Base-by-base conservation (phyloP, 2,329 filamentous ascomycete species). In the Cryphonectria radicalis region DNA sequence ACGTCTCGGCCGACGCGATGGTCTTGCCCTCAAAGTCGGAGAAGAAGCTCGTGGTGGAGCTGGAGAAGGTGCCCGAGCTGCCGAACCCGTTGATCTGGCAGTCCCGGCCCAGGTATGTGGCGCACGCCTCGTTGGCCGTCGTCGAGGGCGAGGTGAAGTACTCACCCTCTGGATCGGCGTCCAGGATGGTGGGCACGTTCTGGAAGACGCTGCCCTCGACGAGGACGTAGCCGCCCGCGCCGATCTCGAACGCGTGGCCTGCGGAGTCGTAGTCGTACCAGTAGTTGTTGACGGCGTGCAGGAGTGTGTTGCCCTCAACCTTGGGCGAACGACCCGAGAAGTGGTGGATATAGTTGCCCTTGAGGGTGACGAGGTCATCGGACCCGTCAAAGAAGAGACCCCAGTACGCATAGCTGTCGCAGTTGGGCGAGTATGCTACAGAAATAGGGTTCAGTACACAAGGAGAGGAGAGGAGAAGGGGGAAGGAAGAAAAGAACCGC, bases 221-320 rank as follows among this genome's bases (percentile, higher is more conserved):
- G 32, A 90, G 80, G 60, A 88, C 83, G 74, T 80, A 81, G 66
- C 75, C 80, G 59, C 83, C 83, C 7, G 77, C 64, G 67, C 81
- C 82, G 64, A 84, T 79, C 79, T 89, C 88, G 77, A 90, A 89
- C n/a, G 87, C 85, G 79, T 90, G 88, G 65, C 85, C 85, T 28
- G 79, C 77, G 78, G 84, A 86, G 76, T 84, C 81, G 76, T 87
- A 83, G 25, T 50, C 53, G 55, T 70, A 70, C 81, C 83, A 89
- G 84, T 87, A 89, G 83, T 90, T 90, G 85, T 89, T 90, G 77
- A 89, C 86, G 59, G 85, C 86, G 79, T 90, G 88, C 68, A 90
- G 79, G 25, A 83, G 80, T 62, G 89, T 83, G 69, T 88, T 88
- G 77, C 86, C 86, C 32, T 82, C 83, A 22, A 90, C 81, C 81